Conservation (phyloP, 2,329 filamentous ascomycete species). For the Neonectria punicea region DNA sequence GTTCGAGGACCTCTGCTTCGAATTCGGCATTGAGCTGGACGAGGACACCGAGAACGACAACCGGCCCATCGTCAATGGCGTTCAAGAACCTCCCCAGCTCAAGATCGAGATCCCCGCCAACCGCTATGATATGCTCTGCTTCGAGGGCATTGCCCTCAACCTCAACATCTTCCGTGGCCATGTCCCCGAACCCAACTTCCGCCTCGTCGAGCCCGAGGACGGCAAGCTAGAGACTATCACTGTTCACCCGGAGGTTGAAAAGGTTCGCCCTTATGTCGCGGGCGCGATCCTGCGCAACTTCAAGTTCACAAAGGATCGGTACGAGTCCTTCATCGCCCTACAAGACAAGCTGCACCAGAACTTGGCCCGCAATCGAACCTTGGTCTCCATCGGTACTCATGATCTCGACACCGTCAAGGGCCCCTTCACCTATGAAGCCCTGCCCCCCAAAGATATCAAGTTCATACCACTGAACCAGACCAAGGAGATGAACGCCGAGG, state of each 20-base stretch:
- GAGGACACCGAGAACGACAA: conserved; percentile 88
- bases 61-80: conserved; percentile 78
- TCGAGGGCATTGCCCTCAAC: conserved; percentile 95
- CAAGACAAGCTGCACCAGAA: conserved; percentile 99
- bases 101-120: conserved; percentile 99
- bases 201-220: conserved; percentile 75
- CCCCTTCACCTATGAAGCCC: conserved; percentile 96
- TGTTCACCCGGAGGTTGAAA: conserved; percentile 77
- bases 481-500: conserved; percentile 84
- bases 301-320: conserved; percentile 89
- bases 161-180: conserved; percentile 93
- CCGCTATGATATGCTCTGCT: conserved; percentile 93
- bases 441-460: conserved; percentile 89
- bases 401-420: conserved; percentile 93
- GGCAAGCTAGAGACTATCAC: conserved; percentile 84
- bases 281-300: conserved; percentile 90
- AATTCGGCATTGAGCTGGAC: conserved; percentile 97
- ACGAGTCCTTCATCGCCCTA: conserved; percentile 96
- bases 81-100: conserved; percentile 88
- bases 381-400: conserved; percentile 98
- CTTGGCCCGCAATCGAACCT: conserved; percentile 87
- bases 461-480: conserved; percentile 93
- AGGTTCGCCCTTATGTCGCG: conserved; percentile 88
- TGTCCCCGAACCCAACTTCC: conserved; percentile 81
- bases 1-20: conserved; percentile 98